These are phyloP conservation scores for Apiospora malaysiana DNA, from an alignment of 2,329 filamentous ascomycete genomes.

Conservation along the genomic window DNA sequence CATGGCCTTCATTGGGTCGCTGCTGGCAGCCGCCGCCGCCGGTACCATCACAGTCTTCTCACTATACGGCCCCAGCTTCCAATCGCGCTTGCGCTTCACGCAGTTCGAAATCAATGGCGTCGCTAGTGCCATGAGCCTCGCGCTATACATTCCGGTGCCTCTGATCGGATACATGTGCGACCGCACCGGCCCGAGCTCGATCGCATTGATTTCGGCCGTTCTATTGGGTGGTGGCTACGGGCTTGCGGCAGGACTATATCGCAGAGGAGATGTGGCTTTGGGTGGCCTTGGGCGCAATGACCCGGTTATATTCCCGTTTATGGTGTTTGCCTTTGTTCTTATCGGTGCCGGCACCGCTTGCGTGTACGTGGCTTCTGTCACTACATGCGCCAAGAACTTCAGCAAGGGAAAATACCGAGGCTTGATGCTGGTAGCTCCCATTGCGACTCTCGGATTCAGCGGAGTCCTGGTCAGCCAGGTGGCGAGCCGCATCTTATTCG, in stretches of 20 bases:
- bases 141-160: constrained; percentile 91
- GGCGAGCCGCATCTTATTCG: constrained; percentile 78
- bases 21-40: constrained; percentile 73
- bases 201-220: constrained; percentile 73
- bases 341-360: constrained; percentile 84
- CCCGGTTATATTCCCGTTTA: constrained; percentile 75
- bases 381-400: constrained; percentile 98
- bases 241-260: constrained; percentile 80
- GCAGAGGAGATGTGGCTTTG: constrained; percentile 45
- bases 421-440: constrained; percentile 86
- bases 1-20: constrained; percentile 59
- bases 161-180: constrained; percentile 92
- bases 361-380: constrained; percentile 91
- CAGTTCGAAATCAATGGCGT: constrained; percentile 92
- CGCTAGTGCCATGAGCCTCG: constrained; percentile 83
- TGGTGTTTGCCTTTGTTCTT: constrained; percentile 83
- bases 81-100: constrained; percentile 83
- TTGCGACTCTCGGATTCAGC: constrained; percentile 90
- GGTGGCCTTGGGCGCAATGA: constrained; percentile 47
- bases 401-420: constrained; percentile 87
- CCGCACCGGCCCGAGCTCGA: constrained; percentile 78
- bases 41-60: constrained; percentile 94
- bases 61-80: constrained; percentile 89
- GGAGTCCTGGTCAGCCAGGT: constrained; percentile 96
- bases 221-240: constrained; percentile 85